These are phyloP conservation scores for Trichoderma polysporum DNA, from an alignment of 2,329 filamentous ascomycete genomes.

Conservation along the genomic window DNA sequence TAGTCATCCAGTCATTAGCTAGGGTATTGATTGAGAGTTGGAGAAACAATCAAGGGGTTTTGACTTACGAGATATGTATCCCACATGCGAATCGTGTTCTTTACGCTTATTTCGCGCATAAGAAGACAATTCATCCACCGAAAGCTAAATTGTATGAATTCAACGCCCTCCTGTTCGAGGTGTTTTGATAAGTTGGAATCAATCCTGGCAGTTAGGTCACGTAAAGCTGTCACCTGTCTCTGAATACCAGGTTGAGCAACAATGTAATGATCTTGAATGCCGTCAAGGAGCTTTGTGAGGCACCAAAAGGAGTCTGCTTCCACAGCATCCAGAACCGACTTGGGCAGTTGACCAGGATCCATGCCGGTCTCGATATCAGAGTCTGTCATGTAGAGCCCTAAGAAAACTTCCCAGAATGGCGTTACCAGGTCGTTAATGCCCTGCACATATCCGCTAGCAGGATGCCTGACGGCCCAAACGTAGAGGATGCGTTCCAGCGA, in stretches of 20 bases:
- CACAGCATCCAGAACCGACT: conserved; percentile 88
- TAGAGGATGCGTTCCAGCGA: conserved; percentile 94
- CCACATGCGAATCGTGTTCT: conserved; percentile 98
- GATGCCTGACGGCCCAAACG: conserved; percentile 96
- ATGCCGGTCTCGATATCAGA: conserved; percentile 88
- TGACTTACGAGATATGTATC: conserved; percentile 88
- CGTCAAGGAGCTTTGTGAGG: conserved; percentile 93
- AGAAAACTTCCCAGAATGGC: conserved; percentile 96
- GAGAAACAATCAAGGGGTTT: background rate
- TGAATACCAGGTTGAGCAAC: conserved; percentile 97
- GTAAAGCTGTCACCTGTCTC: conserved; percentile 82
- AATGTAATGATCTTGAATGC: conserved; percentile 99
- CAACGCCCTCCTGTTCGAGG: conserved; percentile 84
- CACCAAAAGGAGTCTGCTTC: conserved; percentile 99
- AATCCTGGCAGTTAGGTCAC: conserved; percentile 88
- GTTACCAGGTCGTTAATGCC: conserved; percentile 98
- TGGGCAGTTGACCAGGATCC: conserved; percentile 93
- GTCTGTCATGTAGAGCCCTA: conserved; percentile 93
- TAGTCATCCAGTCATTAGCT: conserved; percentile 38
- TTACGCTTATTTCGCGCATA: conserved; percentile 96
- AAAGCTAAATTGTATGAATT: conserved; percentile 99
- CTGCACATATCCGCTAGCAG: conserved; percentile 95
- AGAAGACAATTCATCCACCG: conserved; percentile 99
- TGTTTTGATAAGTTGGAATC: conserved; percentile 83
- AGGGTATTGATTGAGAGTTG: background rate